Evolutionary conservation across 2,329 filamentous ascomycete genomes (phyloP).

Genomic region (Alternaria gansuensis): DNA sequence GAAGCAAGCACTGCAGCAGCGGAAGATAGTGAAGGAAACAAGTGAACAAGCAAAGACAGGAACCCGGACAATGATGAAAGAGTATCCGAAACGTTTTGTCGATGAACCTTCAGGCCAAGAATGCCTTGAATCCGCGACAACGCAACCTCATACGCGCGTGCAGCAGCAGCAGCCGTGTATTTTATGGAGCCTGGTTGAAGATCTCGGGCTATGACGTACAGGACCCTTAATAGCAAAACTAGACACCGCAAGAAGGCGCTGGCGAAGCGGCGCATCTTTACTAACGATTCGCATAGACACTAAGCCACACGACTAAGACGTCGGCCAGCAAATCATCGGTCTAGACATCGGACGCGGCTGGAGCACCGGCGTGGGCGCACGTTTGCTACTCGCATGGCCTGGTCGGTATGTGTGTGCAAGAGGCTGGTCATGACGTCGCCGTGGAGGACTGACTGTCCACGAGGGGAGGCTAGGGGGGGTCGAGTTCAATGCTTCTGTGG

Average conservation of each 20-base stretch:
- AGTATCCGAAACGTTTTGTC: constrained; percentile 11
- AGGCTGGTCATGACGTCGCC: constrained; percentile 16
- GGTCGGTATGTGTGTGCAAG: constrained; percentile 23
- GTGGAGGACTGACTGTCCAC: not conserved
- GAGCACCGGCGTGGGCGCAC: constrained; percentile 18
- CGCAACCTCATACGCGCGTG: constrained; percentile 35
- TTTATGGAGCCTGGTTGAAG: constrained; percentile 34
- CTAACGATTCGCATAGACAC: constrained; percentile 25
- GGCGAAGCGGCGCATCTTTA: constrained; percentile 16
- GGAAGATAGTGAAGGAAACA: constrained; percentile 7
- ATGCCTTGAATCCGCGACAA: constrained; percentile 14
- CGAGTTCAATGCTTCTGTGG: constrained; percentile 2
- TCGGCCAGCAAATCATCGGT: constrained; percentile 14
- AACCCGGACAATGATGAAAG: not conserved
- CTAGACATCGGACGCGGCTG: constrained; percentile 14
- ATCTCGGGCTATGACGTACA: constrained; percentile 38
- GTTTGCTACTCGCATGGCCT: constrained; percentile 11
- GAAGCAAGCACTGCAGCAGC: constrained; percentile 2
- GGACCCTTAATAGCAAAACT: constrained; percentile 16
- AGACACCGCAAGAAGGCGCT: constrained; percentile 12
- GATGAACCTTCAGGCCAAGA: constrained; percentile 3
- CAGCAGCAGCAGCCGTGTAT: constrained; percentile 28
- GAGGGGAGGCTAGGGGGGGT: not conserved
- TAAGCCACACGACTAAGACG: constrained; percentile 16
- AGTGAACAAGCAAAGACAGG: constrained; percentile 1